Evolutionary conservation across 345 rosid genomes (phyloP), one percentile per base, ranked within the genome.

Genomic region (Brassica incana): DNA sequence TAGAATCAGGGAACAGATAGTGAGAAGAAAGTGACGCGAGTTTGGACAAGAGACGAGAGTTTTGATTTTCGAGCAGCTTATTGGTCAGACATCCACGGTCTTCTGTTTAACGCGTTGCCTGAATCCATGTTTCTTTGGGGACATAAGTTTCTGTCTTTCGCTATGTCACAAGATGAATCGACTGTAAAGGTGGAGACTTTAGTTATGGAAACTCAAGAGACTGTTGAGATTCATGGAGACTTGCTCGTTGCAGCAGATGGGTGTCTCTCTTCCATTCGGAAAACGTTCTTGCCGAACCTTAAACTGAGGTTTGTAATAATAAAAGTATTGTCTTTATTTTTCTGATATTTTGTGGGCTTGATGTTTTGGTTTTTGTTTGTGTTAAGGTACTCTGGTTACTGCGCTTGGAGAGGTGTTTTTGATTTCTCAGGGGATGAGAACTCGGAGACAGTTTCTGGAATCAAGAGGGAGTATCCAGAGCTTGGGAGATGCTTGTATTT

Each of bases 171-270:
- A 59, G 86, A 87, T 82, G 73, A 83, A 65, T 23, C 82, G 12
- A 70, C 52, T 12, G 90, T 94, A 27, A 72, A 69, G 40, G 88
- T 92, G 61, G 81, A 87, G 69, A 74, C 91, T 70, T 85, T 80
- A 81, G 83, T 82, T 25, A 82, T 87, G 30, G 82, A 67, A 64
- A 88, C 87, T 10, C 74, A 84, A 33, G 84, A 85, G 54, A 78
- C 80, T 32, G 40, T 88, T 43, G 91, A 92, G 69, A 77, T 90
- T 5, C 48, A 69, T 32, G 96, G 89, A 75, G 78, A 92, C 75
- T 84, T 89, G 79, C 96, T 92, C 0, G 83, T 94, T 74, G 96
- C 94, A 14, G 98, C 96, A 0, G 97, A 94, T 79, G 95, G 97
- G 8, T 88, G 91, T 67, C 85, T 85, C 16, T 92, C 97, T 78